Evolutionary conservation across 129 eudicot species (phyloP), one percentile per base, ranked within the genome.

Genomic region (Smallanthus sonchifolius): DNA sequence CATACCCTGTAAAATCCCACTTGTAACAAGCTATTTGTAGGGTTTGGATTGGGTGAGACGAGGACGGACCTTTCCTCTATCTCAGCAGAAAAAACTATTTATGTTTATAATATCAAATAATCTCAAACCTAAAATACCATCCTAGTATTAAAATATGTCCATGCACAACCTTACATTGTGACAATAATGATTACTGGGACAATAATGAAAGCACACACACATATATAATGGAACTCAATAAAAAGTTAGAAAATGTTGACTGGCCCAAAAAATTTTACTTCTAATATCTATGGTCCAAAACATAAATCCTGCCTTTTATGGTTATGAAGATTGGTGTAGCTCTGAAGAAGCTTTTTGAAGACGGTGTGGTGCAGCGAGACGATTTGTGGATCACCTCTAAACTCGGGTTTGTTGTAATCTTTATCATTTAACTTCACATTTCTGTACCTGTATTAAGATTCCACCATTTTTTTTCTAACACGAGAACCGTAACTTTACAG

Each of bases 341-440:
- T 74, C 74, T 91, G 65, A 86, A 83, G 77, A 79, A 88, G 64
- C 73, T 91, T 24, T 86, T 91, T 77, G 84, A 80, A 48, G 87
- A 77, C 42, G 92, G 92, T 3, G 80, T 83, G 38, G 92, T 91
- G 74, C 70, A 83, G 86, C 84, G 97, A 52, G 87, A 84, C 55
- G 92, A 91, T 54, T 36, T 91, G 39, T 91, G 88, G 83, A 83
- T 91, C 57, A 86, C 97, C 44, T 88, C 97, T 14, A 91, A 91
- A 74, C 92, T 91, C 60, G 88, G 96, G 97, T 91, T 67, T 38
- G 66, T 36, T 35, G 3, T 76, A 43, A 42, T 32, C 15, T 36
- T 42, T 42, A 39, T 28, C 56, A 51, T 57, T 39, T 24, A 45
- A 37, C 28, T 65, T 54, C 52, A n/a, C 40, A 24, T 45, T 15